A percentile compares a stretch with the other conserved stretches of the same genome.
Conservation (phyloP, 2,329 filamentous ascomycete species). For the Fusarium brachygibbosum region DNA sequence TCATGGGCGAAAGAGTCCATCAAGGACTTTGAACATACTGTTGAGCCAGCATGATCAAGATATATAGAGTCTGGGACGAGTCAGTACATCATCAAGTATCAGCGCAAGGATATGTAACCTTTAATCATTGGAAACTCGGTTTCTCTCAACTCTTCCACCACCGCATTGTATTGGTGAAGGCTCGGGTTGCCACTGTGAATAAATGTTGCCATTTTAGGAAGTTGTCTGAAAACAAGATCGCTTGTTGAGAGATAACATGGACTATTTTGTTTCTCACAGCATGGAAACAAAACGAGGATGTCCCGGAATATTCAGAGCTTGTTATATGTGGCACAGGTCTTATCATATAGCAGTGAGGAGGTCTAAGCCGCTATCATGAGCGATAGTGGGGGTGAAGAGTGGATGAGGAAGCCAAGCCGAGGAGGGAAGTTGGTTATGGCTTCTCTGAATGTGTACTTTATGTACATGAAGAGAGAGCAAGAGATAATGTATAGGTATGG, state of each 20-base stretch:
- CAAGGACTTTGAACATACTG: slow-evolving; percentile 82
- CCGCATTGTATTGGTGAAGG: slow-evolving; percentile 66
- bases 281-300: neutral
- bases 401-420: slow-evolving; percentile 32
- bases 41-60: slow-evolving; percentile 96
- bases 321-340: slow-evolving; percentile 23
- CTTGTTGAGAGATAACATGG: neutral
- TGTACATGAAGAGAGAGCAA: neutral
- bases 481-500: neutral
- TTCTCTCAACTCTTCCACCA: slow-evolving; percentile 70
- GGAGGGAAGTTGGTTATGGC: slow-evolving; percentile 24
- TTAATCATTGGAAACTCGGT: slow-evolving; percentile 78
- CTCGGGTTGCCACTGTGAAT: slow-evolving; percentile 13
- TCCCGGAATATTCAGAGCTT: neutral
- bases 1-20: slow-evolving; percentile 85
- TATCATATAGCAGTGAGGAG: slow-evolving; percentile 32
- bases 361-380: slow-evolving; percentile 30
- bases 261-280: neutral
- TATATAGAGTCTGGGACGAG: slow-evolving; percentile 75
- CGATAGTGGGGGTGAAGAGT: slow-evolving; percentile 27
- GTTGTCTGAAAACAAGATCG: neutral
- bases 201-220: slow-evolving; percentile 13
- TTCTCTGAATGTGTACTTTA: neutral
- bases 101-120: slow-evolving; percentile 59
- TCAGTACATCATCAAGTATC: slow-evolving; percentile 1